These are phyloP conservation scores for Wickerhamiella domercqiae DNA, from an alignment of 805 yeast genomes.

Conservation along the genomic window DNA sequence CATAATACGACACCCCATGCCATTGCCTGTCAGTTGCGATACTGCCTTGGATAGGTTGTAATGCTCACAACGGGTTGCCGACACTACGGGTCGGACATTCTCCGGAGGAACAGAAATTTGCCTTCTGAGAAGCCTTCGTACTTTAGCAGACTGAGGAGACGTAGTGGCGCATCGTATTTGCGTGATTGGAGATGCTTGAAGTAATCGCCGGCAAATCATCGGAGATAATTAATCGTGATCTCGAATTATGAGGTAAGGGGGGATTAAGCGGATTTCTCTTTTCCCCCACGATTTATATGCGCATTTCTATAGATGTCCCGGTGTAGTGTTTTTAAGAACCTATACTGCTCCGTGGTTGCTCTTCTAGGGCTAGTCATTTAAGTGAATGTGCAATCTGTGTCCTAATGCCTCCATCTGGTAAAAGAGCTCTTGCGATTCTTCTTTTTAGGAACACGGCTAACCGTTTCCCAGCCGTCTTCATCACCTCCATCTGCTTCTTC, in stretches of 20 bases:
- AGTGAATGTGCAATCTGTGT: too few relatives aligned
- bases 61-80: conserved; percentile 57
- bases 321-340: too few relatives aligned
- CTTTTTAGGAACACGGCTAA: conserved; percentile 11
- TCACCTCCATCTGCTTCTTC: conserved; percentile 12
- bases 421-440: conserved; percentile 15
- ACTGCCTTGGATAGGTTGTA: conserved; percentile 42
- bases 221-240: conserved; percentile 1
- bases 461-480: conserved; percentile 20
- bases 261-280: too few relatives aligned
- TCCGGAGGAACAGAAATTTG: conserved; percentile 10
- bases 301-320: too few relatives aligned
- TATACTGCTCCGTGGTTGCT: too few relatives aligned
- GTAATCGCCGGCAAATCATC: not conserved
- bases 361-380: too few relatives aligned
- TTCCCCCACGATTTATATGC: too few relatives aligned
- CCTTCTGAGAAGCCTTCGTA: conserved; percentile 11
- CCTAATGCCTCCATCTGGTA: conserved; percentile 12
- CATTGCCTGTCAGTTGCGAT: conserved; percentile 26
- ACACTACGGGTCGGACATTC: conserved; percentile 34
- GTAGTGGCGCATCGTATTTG: conserved; percentile 4
- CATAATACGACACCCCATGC: conserved; percentile 27
- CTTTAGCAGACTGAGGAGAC: conserved; percentile 13
- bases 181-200: not conserved
- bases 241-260: not conserved